These are phyloP conservation scores for Pyronema omphalodes DNA, from an alignment of 495 filamentous ascomycete species.

Conservation along the genomic window DNA sequence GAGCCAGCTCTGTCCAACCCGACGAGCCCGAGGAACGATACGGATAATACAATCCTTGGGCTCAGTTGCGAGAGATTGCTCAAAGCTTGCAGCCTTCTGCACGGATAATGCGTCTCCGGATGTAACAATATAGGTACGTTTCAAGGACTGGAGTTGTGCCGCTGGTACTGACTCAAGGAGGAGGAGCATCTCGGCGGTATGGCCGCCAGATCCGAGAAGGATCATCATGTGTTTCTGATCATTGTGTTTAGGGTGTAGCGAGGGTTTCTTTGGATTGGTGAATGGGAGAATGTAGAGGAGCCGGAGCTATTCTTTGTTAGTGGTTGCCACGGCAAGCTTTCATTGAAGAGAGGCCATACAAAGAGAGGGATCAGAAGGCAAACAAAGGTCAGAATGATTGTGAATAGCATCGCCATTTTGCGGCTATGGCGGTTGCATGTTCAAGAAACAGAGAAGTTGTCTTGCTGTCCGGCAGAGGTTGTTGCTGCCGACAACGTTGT, in stretches of 20 bases:
- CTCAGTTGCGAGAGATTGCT: conserved; percentile 25
- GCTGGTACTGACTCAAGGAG: conserved; percentile 39
- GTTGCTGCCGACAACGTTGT: too few relatives aligned
- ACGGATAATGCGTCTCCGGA: conserved; percentile 60
- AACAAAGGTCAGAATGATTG: not conserved
- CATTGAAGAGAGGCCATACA: conserved; percentile 8
- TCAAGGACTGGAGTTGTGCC: conserved; percentile 29
- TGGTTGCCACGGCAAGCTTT: conserved; percentile 2
- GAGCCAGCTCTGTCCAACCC: conserved; percentile 44
- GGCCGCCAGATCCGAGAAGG: conserved; percentile 80
- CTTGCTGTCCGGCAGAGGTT: too few relatives aligned
- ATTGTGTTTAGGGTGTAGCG: conserved; percentile 12
- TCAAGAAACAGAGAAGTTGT: not conserved
- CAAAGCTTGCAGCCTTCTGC: conserved; percentile 45
- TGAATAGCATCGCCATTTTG: not conserved
- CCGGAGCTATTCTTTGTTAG: conserved; percentile 27
- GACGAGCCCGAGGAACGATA: conserved; percentile 43
- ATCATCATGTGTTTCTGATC: conserved; percentile 46
- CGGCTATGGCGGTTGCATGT: not conserved
- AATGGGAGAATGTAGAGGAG: conserved; percentile 33
- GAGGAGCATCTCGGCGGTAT: conserved; percentile 84
- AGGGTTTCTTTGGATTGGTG: conserved; percentile 13
- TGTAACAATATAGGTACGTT: conserved; percentile 67
- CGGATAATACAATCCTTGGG: conserved; percentile 15
- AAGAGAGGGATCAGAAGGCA: not conserved